A percentile compares a stretch with the other conserved stretches of the same genome.
Evolutionary conservation across 2,329 filamentous ascomycete genomes (phyloP).

Genomic region (Aspergillus sp.): DNA sequence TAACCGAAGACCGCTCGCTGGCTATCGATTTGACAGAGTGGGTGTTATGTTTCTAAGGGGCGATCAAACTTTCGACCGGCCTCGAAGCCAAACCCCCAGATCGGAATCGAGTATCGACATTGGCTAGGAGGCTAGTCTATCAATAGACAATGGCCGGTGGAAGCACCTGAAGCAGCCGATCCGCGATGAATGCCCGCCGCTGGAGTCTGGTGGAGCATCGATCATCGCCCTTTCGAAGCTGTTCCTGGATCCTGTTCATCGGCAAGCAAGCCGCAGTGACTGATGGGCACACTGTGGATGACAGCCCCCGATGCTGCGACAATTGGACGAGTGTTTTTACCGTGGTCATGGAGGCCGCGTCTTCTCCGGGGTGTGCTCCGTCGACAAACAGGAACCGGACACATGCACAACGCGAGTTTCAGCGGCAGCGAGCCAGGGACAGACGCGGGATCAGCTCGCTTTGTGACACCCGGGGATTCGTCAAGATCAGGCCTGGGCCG

Average conservation of each 20-base stretch:
- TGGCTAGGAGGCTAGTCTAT: neutral
- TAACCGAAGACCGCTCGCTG: neutral
- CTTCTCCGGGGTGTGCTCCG: neutral
- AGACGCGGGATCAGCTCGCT: neutral
- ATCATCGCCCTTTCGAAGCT: neutral
- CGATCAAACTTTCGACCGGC: conserved; percentile 1
- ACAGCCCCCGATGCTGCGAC: neutral
- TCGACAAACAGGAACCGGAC: neutral
- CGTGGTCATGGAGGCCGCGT: neutral
- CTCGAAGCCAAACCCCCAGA: neutral
- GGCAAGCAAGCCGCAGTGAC: neutral
- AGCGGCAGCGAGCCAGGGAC: neutral
- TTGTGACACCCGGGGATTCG: neutral
- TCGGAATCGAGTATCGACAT: conserved; percentile 3
- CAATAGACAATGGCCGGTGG: conserved; percentile 2
- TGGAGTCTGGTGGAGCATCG: conserved; percentile 6
- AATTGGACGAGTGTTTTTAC: neutral
- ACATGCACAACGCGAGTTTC: conserved; percentile 3
- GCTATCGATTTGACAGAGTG: neutral
- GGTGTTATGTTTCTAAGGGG: conserved; percentile 2
- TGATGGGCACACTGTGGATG: neutral
- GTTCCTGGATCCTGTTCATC: conserved; percentile 1
- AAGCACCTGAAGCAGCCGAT: neutral
- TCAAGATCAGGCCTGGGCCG: neutral
- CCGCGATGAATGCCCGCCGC: conserved; percentile 1